Evolutionary conservation across 208 protist genomes (phyloP).

Genomic region (Leishmania lainsoni): DNA sequence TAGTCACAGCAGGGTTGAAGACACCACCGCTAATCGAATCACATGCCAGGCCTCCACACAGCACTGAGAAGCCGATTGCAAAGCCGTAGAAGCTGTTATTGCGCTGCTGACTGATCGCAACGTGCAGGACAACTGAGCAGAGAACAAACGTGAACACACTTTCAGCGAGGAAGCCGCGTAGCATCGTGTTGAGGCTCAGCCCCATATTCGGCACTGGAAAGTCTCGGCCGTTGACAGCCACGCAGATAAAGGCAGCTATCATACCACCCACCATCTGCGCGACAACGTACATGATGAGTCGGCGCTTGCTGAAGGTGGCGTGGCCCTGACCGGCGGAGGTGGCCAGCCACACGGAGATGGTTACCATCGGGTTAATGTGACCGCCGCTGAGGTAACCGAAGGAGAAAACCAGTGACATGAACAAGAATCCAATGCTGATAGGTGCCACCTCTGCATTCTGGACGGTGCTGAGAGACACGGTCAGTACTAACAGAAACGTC

Average conservation of each 20-base stretch:
- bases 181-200: slow-evolving; percentile 55
- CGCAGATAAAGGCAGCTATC: slow-evolving; percentile 61
- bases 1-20: slow-evolving; percentile 80
- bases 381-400: slow-evolving; percentile 85
- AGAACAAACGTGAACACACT: slow-evolving; percentile 82
- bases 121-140: slow-evolving; percentile 79
- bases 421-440: slow-evolving; percentile 73
- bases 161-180: slow-evolving; percentile 78
- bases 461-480: slow-evolving; percentile 60
- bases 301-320: slow-evolving; percentile 56
- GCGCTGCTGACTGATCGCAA: slow-evolving; percentile 61
- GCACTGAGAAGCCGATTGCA: slow-evolving; percentile 75
- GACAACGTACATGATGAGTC: slow-evolving; percentile 69
- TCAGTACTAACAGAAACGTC: slow-evolving; percentile 81
- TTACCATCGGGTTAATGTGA: slow-evolving; percentile 84
- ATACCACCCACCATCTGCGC: slow-evolving; percentile 73
- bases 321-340: slow-evolving; percentile 38
- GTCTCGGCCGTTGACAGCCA: slow-evolving; percentile 62
- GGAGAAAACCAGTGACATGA: slow-evolving; percentile 79
- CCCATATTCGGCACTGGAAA: slow-evolving; percentile 76
- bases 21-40: slow-evolving; percentile 65
- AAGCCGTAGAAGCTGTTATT: slow-evolving; percentile 86
- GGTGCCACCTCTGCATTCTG: slow-evolving; percentile 73
- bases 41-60: slow-evolving; percentile 65
- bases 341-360: slow-evolving; percentile 77